These are phyloP conservation scores for Scenedesmus sp. DNA, from an alignment of 163 green algal species.

Conservation along the genomic window DNA sequence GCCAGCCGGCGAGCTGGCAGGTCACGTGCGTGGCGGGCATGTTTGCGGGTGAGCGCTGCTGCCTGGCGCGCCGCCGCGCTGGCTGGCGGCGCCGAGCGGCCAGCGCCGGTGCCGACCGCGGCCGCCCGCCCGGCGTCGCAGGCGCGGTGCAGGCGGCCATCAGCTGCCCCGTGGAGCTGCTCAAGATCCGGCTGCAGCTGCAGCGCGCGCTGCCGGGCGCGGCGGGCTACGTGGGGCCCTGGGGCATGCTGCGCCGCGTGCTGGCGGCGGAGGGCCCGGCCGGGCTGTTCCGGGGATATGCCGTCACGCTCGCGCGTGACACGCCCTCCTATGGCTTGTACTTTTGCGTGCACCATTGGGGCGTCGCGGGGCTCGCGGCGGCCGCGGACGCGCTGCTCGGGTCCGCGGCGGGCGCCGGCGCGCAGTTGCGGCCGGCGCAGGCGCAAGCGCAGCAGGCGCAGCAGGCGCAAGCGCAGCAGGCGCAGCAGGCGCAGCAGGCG, in stretches of 20 bases:
- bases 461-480: background rate
- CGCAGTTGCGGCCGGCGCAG: conserved; percentile 6
- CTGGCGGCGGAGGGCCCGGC: conserved; percentile 57
- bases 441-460: conserved; percentile 5
- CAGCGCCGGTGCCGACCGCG: background rate
- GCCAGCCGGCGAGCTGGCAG: conserved; percentile 8
- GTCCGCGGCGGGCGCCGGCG: background rate
- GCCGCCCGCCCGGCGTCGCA: background rate
- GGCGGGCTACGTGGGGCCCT: conserved; percentile 63
- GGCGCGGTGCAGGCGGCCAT: conserved; percentile 53
- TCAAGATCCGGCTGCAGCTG: conserved; percentile 82
- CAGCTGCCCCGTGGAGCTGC: conserved; percentile 70
- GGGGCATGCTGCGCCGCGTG: conserved; percentile 59
- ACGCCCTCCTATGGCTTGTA: conserved; percentile 51
- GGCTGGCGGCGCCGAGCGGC: background rate
- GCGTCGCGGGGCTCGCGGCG: conserved; percentile 48
- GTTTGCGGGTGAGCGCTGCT: conserved; percentile 38
- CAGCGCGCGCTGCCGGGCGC: conserved; percentile 58
- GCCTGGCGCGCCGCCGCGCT: background rate
- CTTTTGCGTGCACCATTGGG: conserved; percentile 48
- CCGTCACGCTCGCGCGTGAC: conserved; percentile 68
- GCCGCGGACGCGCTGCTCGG: conserved; percentile 38
- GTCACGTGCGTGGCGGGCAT: conserved; percentile 32
- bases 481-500: background rate
- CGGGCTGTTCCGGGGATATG: conserved; percentile 72